These are phyloP conservation scores for Acer campestre DNA, from an alignment of 345 rosid genomes.

Conservation along the genomic window DNA sequence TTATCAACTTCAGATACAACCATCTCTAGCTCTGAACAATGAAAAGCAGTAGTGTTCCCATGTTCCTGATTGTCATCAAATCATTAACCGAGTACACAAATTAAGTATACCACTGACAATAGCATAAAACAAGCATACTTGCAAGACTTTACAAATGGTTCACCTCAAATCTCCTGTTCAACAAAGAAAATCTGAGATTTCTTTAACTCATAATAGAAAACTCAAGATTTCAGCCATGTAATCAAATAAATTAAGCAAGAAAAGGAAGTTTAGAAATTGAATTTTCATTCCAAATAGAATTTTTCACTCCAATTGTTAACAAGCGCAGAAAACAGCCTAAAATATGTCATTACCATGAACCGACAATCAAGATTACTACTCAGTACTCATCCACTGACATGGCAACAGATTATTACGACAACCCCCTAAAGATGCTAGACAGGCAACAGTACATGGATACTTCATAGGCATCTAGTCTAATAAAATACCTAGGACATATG, in stretches of 20 bases:
- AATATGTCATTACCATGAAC: background rate
- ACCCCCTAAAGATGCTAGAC: background rate
- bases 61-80: slow-evolving; percentile 45
- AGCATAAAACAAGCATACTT: background rate
- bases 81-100: background rate
- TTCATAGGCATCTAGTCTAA: background rate
- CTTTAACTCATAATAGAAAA: background rate
- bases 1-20: slow-evolving; percentile 53
- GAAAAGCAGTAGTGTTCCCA: slow-evolving; percentile 50
- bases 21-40: slow-evolving; percentile 53
- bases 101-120: background rate
- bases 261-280: background rate
- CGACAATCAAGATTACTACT: background rate
- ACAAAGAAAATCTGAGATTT: background rate
- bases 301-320: background rate
- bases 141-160: background rate
- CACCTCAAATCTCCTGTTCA: background rate
- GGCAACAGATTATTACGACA: background rate
- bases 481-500: slow-evolving; percentile 1
- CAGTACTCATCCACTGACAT: background rate
- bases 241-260: background rate
- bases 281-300: background rate
- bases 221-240: background rate
- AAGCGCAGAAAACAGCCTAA: too few relatives aligned
- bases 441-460: background rate